Evolutionary conservation across 129 eudicot genomes (phyloP), one percentile per base, ranked within the genome.

Genomic region (Flaveria robusta): DNA sequence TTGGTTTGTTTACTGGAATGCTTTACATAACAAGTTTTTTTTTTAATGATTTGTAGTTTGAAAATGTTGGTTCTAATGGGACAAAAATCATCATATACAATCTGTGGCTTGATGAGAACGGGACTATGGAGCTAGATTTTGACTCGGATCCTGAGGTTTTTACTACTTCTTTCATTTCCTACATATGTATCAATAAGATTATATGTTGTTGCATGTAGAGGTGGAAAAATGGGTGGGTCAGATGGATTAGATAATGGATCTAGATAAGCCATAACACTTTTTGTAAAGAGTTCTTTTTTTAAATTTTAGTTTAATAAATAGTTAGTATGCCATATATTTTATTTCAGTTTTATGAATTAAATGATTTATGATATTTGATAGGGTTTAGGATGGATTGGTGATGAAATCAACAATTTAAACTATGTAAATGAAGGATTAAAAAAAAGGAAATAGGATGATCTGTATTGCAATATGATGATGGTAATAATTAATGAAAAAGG

Each of bases 51-150:
- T 24, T 62, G 83, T 88, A 93, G 98, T 93, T 88, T 75, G 97
- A 90, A 71, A 82, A 84, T 58, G 47, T 93, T 67, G 97, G 97
- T 39, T 10, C 63, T 22, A 93, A 87, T 84, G 98, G 98, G 31
- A 93, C 98, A 63, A 88, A 91, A 88, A 80, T 90, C 47, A 72
- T 93, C 8, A 60, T 88, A 60, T 93, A 90, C 84, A 93, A 93
- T 82, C 84, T 93, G 34, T 93, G 98, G 98, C 83, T 83, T 23
- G 83, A 80, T 51, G 93, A 93, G 60, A 91, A 84, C n/a, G 81
- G 86, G 42, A 67, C 75, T 64, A 52, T 81, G 87, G 98, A 93
- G 89, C 89, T 93, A 42, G 96, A 93, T 83, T 93, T 93, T 31
- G 90, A 93, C 9, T 82, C 88, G 11, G 96, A 93, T 73, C 90